Evolutionary conservation across 2,329 filamentous ascomycete species (phyloP), one percentile per base, ranked within the genome.

Genomic region (Corniculantispora saksenae): DNA sequence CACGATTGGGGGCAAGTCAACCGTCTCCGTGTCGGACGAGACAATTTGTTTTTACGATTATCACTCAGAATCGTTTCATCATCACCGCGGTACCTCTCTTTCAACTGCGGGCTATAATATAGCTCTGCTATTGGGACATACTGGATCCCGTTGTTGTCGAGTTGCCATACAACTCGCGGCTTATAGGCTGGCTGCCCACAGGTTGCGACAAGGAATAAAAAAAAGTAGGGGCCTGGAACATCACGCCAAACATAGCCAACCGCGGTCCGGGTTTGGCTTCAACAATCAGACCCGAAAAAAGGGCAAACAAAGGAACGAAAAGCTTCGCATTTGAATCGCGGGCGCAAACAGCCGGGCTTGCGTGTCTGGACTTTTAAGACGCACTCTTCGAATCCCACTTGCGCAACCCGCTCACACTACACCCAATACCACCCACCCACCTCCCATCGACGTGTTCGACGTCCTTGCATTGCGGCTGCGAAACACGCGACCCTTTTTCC

Each of bases 361-460:
- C 54, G 38, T 38, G 19, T 54, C 35, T 29, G 9, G 17, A 40
- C 23, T 43, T 7, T 21, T 9, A n/a, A n/a, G 15, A 60, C 17
- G 19, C n/a, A n/a, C 32, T 40, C 6, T 43, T 29, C 47, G 17
- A 53, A 25, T 50, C 17, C 32, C n/a, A 32, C 59, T 15, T 54
- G 38, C 23, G 38, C 48, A 62, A 35, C 3, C 50, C 50, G 38
- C 50, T 43, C 50, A 23, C 21, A 38, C n/a, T n/a, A n/a, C 19
- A 43, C 23, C 27, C 59, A 43, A 55, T 25, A 62, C 50, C 48
- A 45, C 59, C 38, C 59, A 35, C 38, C 15, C n/a, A 12, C 58
- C 25, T 17, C 25, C 17, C 10, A 5, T 2, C 23, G 21, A 43
- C 29, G 25, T 25, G 12, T 21, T 29, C 15, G 4, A 17, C n/a